Percentiles rank a stretch among this genome's conserved stretches.
Conservation (phyloP, 2,329 filamentous ascomycete genomes). For the Pseudocercospora fijiensis region DNA sequence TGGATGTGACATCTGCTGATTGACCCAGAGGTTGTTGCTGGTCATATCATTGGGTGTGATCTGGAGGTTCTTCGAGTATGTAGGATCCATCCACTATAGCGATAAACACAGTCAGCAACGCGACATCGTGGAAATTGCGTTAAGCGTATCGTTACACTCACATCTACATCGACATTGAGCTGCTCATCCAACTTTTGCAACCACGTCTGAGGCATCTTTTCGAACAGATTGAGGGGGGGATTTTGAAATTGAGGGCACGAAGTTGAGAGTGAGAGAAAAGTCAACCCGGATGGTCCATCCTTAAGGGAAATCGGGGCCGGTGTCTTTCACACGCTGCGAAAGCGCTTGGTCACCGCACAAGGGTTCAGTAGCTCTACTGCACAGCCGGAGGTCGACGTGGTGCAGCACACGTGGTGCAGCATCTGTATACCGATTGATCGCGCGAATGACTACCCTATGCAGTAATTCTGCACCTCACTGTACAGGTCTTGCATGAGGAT, state of each 20-base stretch:
- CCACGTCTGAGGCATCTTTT: conserved; percentile 22
- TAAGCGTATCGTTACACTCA: background rate
- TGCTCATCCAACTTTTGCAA: conserved; percentile 26
- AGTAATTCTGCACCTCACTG: background rate
- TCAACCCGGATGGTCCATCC: background rate
- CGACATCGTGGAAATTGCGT: background rate
- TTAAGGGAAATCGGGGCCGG: background rate
- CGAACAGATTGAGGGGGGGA: background rate
- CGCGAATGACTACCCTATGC: background rate
- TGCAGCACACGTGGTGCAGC: background rate
- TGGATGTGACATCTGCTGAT: conserved; percentile 25
- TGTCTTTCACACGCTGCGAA: background rate
- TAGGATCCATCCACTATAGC: conserved; percentile 24
- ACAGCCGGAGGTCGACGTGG: background rate
- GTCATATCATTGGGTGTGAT: conserved; percentile 27
- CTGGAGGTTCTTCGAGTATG: conserved; percentile 22
- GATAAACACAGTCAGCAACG: background rate
- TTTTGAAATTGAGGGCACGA: background rate
- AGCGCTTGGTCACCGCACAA: background rate
- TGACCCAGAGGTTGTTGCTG: conserved; percentile 26
- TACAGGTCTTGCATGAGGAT: background rate
- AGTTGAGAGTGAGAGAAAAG: background rate
- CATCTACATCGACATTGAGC: conserved; percentile 25
- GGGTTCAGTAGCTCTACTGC: background rate
- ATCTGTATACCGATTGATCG: background rate